Evolutionary conservation across 2,329 filamentous ascomycete species (phyloP).

Genomic region (Calycina herbarum): DNA sequence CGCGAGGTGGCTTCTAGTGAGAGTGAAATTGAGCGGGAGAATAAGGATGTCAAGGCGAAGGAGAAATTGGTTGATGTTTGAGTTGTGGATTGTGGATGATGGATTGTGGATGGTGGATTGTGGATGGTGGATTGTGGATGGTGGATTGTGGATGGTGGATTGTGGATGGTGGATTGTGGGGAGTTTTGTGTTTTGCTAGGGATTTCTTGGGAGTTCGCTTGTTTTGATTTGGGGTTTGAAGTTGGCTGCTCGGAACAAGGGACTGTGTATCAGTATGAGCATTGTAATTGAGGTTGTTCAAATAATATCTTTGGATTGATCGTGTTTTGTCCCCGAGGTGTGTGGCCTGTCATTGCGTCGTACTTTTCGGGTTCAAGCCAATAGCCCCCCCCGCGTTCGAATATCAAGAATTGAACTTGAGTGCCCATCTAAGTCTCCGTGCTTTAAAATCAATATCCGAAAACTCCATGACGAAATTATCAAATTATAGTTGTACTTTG

Average conservation of each 20-base stretch:
- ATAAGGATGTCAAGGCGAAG: conserved; percentile 9
- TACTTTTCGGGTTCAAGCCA: no score
- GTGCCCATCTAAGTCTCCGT: neutral
- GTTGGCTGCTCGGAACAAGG: neutral
- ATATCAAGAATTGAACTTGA: neutral
- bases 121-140: no score
- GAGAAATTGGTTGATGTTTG: conserved; percentile 32
- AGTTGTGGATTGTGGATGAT: neutral
- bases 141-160: no score
- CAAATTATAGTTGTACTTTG: no score
- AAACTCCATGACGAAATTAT: no score
- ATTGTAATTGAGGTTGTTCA: no score
- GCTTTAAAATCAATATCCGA: neutral
- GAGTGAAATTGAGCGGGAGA: conserved; percentile 13
- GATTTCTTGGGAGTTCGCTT: neutral
- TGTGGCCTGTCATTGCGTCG: no score
- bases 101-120: no score
- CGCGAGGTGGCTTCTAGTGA: neutral
- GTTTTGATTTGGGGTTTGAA: neutral
- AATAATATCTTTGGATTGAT: no score
- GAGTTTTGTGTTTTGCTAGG: neutral
- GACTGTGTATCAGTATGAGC: no score
- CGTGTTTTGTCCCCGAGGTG: no score
- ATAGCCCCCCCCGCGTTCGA: no score
- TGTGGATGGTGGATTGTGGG: neutral